Percentiles rank a stretch among this genome's conserved stretches.
These are phyloP conservation scores for Yarrowia yakushimensis DNA, from an alignment of 805 yeast species.

Conservation along the genomic window DNA sequence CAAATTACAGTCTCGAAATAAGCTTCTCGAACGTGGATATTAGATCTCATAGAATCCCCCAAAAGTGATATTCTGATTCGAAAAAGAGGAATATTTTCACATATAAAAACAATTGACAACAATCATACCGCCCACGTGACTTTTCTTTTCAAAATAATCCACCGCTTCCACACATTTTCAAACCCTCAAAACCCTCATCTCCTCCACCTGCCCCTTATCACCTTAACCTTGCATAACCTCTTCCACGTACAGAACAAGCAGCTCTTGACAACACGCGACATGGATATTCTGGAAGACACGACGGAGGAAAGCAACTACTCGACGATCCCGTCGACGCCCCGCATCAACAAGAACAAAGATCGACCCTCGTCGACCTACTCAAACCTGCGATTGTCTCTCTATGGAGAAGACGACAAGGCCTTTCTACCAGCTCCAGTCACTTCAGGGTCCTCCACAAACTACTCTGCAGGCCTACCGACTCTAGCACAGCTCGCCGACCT, in stretches of 20 bases:
- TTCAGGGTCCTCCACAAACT: background rate
- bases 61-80: no score
- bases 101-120: no score
- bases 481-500: constrained; percentile 7
- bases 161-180: background rate
- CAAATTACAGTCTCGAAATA: no score
- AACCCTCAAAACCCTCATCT: background rate
- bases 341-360: constrained; percentile 11
- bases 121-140: no score
- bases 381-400: constrained; percentile 6
- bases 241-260: background rate
- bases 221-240: constrained; percentile 21
- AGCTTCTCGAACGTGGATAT: background rate
- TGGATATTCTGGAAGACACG: constrained; percentile 14
- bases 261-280: background rate
- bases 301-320: constrained; percentile 19
- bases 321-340: constrained; percentile 16
- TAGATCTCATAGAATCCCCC: no score
- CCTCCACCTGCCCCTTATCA: background rate
- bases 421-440: constrained; percentile 13
- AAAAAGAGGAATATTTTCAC: no score
- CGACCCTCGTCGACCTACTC: constrained; percentile 24
- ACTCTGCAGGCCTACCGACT: constrained; percentile 5
- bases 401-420: constrained; percentile 7
- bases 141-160: no score